These are phyloP conservation scores for Myxozyma mucilagina DNA, from an alignment of 805 yeast species.

Conservation along the genomic window DNA sequence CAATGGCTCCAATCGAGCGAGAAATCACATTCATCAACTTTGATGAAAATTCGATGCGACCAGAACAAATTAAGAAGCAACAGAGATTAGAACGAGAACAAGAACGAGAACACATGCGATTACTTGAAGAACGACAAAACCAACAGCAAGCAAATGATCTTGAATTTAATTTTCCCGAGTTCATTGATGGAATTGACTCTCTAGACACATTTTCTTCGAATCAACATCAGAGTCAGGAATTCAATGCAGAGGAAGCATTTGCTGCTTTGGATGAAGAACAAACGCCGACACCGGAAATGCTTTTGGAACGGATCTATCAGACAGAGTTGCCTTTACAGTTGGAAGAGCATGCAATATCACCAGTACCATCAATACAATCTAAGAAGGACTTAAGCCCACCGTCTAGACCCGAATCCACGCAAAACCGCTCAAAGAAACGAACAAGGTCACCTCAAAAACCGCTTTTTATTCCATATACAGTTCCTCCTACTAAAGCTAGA, in stretches of 20 bases:
- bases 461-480: neutral
- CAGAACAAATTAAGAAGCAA: neutral
- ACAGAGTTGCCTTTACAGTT: neutral
- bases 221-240: neutral
- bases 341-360: neutral
- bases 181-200: neutral
- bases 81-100: neutral
- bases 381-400: too few species aligned
- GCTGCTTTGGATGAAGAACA: neutral
- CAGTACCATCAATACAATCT: neutral
- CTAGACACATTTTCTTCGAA: neutral
- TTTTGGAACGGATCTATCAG: neutral
- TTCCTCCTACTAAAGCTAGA: neutral
- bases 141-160: neutral
- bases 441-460: neutral
- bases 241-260: neutral
- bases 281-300: neutral
- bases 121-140: neutral
- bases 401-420: neutral
- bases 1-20: neutral
- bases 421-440: neutral
- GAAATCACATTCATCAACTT: slow-evolving; percentile 1
- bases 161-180: neutral
- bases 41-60: slow-evolving; percentile 8
- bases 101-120: neutral